These are phyloP conservation scores for Solanum sitiens DNA, from an alignment of 257 asterid genomes.

Conservation along the genomic window DNA sequence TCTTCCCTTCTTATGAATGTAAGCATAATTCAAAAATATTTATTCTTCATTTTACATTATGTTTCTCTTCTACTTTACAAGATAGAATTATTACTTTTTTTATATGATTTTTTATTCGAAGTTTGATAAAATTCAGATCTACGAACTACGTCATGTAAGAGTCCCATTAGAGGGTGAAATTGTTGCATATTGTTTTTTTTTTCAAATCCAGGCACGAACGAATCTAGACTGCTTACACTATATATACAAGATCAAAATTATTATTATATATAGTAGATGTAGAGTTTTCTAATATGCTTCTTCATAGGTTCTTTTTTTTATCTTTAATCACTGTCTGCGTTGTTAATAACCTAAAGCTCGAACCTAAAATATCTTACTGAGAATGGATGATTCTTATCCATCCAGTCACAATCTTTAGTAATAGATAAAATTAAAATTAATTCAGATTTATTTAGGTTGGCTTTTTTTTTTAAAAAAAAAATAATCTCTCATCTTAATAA, in stretches of 20 bases:
- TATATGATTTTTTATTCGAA: fast-evolving
- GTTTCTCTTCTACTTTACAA: background rate
- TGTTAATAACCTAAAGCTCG: background rate
- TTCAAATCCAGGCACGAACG: background rate
- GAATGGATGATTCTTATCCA: too few relatives aligned
- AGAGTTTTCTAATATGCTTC: background rate
- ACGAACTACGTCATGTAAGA: too few relatives aligned
- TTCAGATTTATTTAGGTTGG: background rate
- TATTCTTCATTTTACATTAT: background rate
- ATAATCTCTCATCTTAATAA: background rate
- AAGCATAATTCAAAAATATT: background rate
- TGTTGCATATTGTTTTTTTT: background rate
- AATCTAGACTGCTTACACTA: background rate
- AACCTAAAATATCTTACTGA: background rate
- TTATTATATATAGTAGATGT: background rate
- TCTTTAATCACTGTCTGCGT: background rate
- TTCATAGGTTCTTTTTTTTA: background rate
- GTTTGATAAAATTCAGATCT: background rate
- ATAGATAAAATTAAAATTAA: background rate
- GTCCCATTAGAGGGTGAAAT: background rate
- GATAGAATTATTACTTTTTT: background rate
- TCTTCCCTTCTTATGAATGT: background rate
- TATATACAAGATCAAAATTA: background rate
- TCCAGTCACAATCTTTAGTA: too few relatives aligned
- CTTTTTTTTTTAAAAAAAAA: too few relatives aligned